Conservation (phyloP, 345 rosid genomes). For the Sisymbrium irio region DNA sequence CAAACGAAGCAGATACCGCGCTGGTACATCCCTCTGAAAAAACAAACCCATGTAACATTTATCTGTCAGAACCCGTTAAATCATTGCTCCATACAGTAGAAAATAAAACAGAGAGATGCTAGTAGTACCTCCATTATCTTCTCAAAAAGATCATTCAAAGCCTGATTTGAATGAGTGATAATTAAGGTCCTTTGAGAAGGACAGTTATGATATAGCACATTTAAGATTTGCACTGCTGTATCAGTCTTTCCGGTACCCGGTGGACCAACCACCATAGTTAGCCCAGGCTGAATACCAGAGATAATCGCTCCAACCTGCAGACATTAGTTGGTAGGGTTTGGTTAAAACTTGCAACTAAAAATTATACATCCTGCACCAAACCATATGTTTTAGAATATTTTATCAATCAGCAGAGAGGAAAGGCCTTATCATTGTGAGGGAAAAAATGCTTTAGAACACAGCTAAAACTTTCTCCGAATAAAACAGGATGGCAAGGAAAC, state of each 20-base stretch:
- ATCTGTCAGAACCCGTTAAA: not conserved
- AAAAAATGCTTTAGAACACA: not conserved
- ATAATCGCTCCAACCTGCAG: slow-evolving; percentile 91
- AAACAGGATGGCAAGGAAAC: slow-evolving; percentile 4
- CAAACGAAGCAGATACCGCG: slow-evolving; percentile 98
- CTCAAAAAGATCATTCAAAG: slow-evolving; percentile 97
- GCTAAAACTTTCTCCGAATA: not conserved
- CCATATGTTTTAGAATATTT: not conserved
- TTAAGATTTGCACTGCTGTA: slow-evolving; percentile 96
- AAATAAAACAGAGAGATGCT: not conserved
- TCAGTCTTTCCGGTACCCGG: slow-evolving; percentile 99
- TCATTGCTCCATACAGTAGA: not conserved
- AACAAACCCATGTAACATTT: slow-evolving; percentile 8
- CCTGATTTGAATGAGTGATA: slow-evolving; percentile 98
- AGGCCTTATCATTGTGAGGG: not conserved
- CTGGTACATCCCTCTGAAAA: slow-evolving; percentile 97
- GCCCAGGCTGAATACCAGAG: slow-evolving; percentile 97
- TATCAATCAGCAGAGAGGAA: not conserved
- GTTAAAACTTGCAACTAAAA: slow-evolving; percentile 7
- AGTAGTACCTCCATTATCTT: slow-evolving; percentile 82
- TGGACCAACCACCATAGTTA: slow-evolving; percentile 98
- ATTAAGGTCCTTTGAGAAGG: slow-evolving; percentile 97
- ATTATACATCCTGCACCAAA: not conserved
- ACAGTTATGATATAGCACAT: slow-evolving; percentile 94
- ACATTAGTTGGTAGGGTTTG: slow-evolving; percentile 7